phyloP scores from a whole-genome alignment of 352 stramenopile genomes.

The Globisporangium barbulae region DNA sequence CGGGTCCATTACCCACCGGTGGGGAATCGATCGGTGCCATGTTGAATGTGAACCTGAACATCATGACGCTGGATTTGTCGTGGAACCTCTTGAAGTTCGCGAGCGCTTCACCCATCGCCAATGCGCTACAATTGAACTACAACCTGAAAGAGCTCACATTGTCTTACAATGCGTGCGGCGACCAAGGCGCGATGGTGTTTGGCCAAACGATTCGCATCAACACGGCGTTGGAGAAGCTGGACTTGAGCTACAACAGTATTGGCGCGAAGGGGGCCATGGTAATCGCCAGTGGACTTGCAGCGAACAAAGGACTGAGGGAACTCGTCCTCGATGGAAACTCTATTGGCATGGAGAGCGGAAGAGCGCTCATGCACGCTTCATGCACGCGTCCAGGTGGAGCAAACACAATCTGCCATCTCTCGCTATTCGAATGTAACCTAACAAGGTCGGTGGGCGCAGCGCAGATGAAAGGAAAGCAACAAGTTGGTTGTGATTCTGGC shows the following conservation, averaged over 20 bases:
- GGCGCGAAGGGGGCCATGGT: constrained; percentile 47
- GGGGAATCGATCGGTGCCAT: constrained; percentile 76
- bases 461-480: constrained; percentile 14
- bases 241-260: constrained; percentile 68
- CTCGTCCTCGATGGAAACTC: constrained; percentile 60
- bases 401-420: constrained; percentile 35
- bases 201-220: constrained; percentile 55
- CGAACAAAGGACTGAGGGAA: constrained; percentile 44
- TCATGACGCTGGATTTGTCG: constrained; percentile 73
- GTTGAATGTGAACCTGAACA: constrained; percentile 74
- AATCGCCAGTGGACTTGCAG: constrained; percentile 45
- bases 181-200: constrained; percentile 54
- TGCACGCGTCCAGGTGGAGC: constrained; percentile 29
- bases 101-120: constrained; percentile 38
- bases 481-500: constrained; percentile 5
- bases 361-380: constrained; percentile 51
- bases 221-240: constrained; percentile 35
- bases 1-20: constrained; percentile 32
- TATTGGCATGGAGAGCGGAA: constrained; percentile 49
- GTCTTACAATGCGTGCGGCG: constrained; percentile 59
- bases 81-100: constrained; percentile 76
- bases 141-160: constrained; percentile 59
- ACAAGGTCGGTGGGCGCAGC: constrained; percentile 9
- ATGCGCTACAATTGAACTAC: constrained; percentile 56
- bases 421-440: constrained; percentile 54